A percentile compares a stretch with the other conserved stretches of the same genome.
These are phyloP conservation scores for Talaromyces adpressus DNA, from an alignment of 495 filamentous ascomycete species.

Conservation along the genomic window DNA sequence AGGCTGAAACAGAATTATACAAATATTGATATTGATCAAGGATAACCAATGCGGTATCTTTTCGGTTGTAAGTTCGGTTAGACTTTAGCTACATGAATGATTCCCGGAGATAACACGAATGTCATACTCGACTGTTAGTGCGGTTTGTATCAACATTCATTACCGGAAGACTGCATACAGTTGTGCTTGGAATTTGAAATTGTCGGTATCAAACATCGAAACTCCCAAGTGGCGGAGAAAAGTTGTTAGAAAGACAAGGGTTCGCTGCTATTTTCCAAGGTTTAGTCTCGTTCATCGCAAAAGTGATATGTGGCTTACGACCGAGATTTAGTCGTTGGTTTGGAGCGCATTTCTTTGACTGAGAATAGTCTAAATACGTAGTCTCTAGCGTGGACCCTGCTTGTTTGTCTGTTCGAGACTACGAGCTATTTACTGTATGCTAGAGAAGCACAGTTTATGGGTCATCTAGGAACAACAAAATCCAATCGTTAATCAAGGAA, in stretches of 20 bases:
- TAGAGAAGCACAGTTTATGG: neutral
- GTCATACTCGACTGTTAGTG: neutral
- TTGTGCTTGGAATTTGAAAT: neutral
- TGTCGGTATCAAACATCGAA: neutral
- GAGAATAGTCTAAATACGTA: neutral
- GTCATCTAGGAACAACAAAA: neutral
- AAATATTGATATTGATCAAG: neutral
- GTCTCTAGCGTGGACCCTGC: neutral
- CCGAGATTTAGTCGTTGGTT: neutral
- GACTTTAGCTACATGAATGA: neutral
- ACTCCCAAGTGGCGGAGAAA: neutral
- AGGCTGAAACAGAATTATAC: neutral
- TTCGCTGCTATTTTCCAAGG: neutral
- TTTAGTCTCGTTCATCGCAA: neutral
- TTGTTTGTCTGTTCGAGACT: neutral
- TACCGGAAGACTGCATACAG: neutral
- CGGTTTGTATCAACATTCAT: neutral
- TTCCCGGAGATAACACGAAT: neutral
- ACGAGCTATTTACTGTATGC: neutral
- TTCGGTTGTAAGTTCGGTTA: neutral
- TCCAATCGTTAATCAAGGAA: neutral
- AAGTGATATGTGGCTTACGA: neutral
- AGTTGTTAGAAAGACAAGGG: neutral
- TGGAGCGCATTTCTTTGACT: neutral
- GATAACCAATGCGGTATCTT: neutral